Evolutionary conservation across 108 stramenopile genomes (phyloP), one percentile per base, ranked within the genome.

Genomic region (Nitzschia putrida): DNA sequence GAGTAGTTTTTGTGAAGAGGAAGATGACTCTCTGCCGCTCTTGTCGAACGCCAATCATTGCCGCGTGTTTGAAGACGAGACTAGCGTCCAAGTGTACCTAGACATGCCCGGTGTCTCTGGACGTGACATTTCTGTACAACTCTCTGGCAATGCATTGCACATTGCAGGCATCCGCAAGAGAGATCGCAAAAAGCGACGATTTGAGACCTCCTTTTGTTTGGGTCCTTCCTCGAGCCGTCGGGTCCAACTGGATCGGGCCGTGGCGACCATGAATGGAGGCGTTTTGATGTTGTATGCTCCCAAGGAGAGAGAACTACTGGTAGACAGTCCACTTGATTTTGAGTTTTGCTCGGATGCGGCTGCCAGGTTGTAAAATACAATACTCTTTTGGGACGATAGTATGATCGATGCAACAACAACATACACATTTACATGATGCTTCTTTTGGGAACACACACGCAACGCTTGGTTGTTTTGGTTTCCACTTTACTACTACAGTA

Each of bases 271-370:
- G 38, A 65, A 52, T 47, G 56, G 65, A 23, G 72, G 61, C 42
- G 37, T 45, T 53, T 61, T 64, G 25, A 55, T 63, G 1, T 54
- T 73, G n/a, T 73, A 73, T 40, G 72, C 72, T 22, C 72, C 72
- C 55, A 73, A 73, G 34, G 22, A 22, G 44, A 34, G 29, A 34
- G 29, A 34, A 34, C 3, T 34, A 34, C 29, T 34, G 29, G 29
- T 4, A 3, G 29, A 34, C 29, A 34, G 29, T 34, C 29, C 29
- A 34, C 29, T 4, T 34, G 29, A 34, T 34, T 34, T 34, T 34
- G 29, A 34, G 29, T 34, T 34, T 34, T 34, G 29, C 29, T 34
- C 29, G 29, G 29, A 34, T 34, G 29, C 29, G 29, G 29, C 29
- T 34, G 29, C 29, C 29, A 34, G 29, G 29, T 34, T 34, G 29